phyloP scores from a whole-genome alignment of 495 filamentous ascomycete genomes.

The Xylaria nigripes region DNA sequence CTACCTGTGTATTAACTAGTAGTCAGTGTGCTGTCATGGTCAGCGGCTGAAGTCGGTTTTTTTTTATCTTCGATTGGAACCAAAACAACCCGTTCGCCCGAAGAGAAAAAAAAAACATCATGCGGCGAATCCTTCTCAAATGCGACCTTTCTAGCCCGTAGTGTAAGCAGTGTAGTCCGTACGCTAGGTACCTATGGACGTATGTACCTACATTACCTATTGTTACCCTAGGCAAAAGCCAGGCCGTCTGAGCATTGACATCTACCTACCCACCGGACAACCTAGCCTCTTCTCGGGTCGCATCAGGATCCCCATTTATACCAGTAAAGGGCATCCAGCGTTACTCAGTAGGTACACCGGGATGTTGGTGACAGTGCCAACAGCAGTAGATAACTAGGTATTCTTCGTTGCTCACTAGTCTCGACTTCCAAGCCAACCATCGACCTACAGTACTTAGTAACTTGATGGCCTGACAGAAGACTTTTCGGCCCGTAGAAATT shows the following conservation, averaged over 20 bases:
- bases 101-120: not conserved
- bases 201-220: too few species aligned
- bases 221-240: too few species aligned
- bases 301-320: conserved; percentile 12
- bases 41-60: too few species aligned
- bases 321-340: conserved; percentile 18
- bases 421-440: not conserved
- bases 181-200: too few species aligned
- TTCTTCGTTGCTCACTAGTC: conserved; percentile 16
- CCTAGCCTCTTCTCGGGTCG: conserved; percentile 1
- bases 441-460: not conserved
- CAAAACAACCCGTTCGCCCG: conserved; percentile 4
- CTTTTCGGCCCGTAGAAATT: conserved; percentile 20
- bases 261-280: conserved; percentile 2
- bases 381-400: conserved; percentile 16
- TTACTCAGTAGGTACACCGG: conserved; percentile 24
- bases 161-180: too few species aligned
- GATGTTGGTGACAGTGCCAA: conserved; percentile 14
- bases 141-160: not conserved
- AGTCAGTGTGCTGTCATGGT: too few species aligned
- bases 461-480: conserved; percentile 11
- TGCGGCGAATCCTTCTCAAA: not conserved
- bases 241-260: not conserved
- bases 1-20: too few species aligned
- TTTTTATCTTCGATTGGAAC: too few species aligned